Base-by-base conservation (phyloP, 495 filamentous ascomycete species). In the Trichoderma reesei region DNA sequence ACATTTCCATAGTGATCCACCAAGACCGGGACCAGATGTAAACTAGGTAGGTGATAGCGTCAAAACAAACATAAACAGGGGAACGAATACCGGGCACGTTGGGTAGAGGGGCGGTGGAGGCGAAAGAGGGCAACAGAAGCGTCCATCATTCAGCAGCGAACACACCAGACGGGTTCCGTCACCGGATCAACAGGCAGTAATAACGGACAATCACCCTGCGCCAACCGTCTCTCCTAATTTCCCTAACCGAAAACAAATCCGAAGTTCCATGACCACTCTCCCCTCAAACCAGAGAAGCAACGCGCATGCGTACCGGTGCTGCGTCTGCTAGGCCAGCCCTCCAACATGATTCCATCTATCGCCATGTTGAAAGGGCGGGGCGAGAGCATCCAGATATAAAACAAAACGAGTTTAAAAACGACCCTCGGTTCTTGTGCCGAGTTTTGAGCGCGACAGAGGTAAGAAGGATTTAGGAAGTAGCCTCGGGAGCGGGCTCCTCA, bases 401-500 rank as follows among this genome's bases (percentile, higher is more conserved):
- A 38, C 11, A 38, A 41, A 16, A 41, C 11, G 36, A 20, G 18
- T n/a, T n/a, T n/a, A 18, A 38, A 61, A 61, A 41, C 1, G 16
- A 38, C 16, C 18, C 59, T 61, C 59, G 59, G 59, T 61, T 61
- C 39, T 39, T 41, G 10, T 61, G 59, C 59, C 59, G 59, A 61
- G 59, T 14, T 39, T 38, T 61, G 36, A 18, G 16, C 36, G 36
- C 39, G 41, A 11, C 8, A 2, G 18, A 13, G 46, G 44, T 37
- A 51, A 42, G 44, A 26, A 33, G 63, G 54, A 33, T 34, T 65
- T 46, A 56, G 5, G 63, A 64, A n/a, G 63, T 33, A 63, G 72
- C 75, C 48, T 78, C 74, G 46, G 81, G 75, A 34, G 79, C 73
- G 63, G 79, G 75, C 66, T 80, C 80, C 61, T 79, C 78, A 70